phyloP scores from a whole-genome alignment of 208 protist genomes.

The Angomonas ambiguus region DNA sequence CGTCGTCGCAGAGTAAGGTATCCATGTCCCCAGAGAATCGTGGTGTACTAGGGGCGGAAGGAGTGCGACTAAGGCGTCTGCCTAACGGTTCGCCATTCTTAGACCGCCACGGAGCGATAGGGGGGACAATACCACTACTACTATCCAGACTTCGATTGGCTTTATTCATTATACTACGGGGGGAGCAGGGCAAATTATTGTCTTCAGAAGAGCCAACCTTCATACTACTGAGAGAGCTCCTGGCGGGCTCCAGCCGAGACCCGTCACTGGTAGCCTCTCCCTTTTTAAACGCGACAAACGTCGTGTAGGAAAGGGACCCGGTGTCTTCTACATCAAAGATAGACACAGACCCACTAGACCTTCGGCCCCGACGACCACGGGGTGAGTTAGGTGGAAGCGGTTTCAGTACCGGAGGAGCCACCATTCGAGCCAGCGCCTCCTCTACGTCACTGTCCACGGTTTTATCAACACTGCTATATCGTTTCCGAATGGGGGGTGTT shows the following conservation, averaged over 20 bases:
- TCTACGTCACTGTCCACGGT: conserved; percentile 1
- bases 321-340: neutral
- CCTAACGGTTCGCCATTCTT: conserved; percentile 4
- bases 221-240: neutral
- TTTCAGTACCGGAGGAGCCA: neutral
- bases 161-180: conserved; percentile 2
- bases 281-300: neutral
- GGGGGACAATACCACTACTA: conserved; percentile 1
- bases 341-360: neutral
- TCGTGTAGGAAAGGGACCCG: neutral
- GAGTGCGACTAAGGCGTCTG: conserved; percentile 1
- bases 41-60: neutral
- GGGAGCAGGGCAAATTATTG: neutral
- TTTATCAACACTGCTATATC: conserved; percentile 5
- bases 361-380: neutral
- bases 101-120: conserved; percentile 3
- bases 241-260: neutral
- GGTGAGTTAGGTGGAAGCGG: neutral
- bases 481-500: neutral
- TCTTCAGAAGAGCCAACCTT: neutral
- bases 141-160: neutral
- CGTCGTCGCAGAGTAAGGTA: neutral
- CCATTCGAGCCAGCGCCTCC: neutral
- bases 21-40: neutral
- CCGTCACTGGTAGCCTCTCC: neutral